Base-by-base conservation (phyloP, 768 basidiomycete species). In the Lactifluus echinatus region DNA sequence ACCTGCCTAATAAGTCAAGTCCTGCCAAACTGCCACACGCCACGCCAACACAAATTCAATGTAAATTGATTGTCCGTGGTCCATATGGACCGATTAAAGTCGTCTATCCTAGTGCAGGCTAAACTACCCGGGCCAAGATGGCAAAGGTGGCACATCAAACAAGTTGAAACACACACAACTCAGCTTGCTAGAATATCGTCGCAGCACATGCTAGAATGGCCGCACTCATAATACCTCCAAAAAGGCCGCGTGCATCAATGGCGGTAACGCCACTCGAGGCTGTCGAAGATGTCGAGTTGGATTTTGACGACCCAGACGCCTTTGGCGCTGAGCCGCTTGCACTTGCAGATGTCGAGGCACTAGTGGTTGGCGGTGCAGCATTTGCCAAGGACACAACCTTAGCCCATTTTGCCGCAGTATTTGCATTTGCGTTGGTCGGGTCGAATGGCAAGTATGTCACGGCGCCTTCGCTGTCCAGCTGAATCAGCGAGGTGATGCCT, bases 391-490 rank as follows among this genome's bases (percentile, higher is more conserved):
- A 67, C 37, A 66, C 65, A 11, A 86, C 74, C 11, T 66, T 55
- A 28, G 70, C 71, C 83, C 84, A 87, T 28, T 73, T 63, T 4
- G 79, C 76, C 1, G 68, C 69, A 3, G 75, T 64, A 67, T 80
- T 81, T 24, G 74, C 68, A 21, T 66, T 65, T 8, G 70, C 66
- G 56, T 76, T 70, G n/a, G 71, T 74, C 48, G 76, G 69, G 58
- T 68, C 75, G 71, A 79, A 86, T 1, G 82, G 76, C 34, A 89
- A 69, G 73, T 75, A 89, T 12, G 75, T 79, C 19, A 89, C 74
- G 1, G 73, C 70, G 46, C 86, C 86, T 2, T 72, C 72, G 24
- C 78, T 80, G 40, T 82, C 75, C 26, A 90, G 78, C 67, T 90
- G 88, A 15, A 90, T 78, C 44, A 90, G 75, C 0, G 83, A 74